Conservation (phyloP, 208 protist species). For the Leishmania braziliensis region DNA sequence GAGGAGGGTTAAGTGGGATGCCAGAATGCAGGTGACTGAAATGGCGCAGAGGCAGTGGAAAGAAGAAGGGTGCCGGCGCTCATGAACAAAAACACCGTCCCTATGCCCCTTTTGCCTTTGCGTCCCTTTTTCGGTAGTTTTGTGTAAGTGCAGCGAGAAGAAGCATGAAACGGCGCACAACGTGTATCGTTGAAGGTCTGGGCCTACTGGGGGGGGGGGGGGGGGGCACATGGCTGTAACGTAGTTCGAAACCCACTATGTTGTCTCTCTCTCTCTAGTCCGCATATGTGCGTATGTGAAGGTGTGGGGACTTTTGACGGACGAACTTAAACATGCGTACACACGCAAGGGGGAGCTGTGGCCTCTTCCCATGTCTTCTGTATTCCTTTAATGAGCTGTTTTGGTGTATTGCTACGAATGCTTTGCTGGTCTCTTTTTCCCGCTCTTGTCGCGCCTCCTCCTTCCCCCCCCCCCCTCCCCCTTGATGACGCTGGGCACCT, state of each 20-base stretch:
- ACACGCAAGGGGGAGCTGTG: background rate
- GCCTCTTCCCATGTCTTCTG: background rate
- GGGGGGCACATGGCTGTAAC: background rate
- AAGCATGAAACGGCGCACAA: background rate
- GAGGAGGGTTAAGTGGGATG: background rate
- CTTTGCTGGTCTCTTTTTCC: background rate
- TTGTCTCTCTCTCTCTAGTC: background rate
- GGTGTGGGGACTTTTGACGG: background rate
- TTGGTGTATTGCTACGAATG: background rate
- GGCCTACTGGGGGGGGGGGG: background rate
- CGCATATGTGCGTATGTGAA: background rate
- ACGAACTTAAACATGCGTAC: background rate
- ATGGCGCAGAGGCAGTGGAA: background rate
- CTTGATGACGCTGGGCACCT: background rate
- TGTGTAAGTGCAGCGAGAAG: background rate
- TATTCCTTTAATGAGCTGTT: background rate
- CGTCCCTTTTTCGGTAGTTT: background rate
- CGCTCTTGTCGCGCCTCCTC: background rate
- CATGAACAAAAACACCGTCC: background rate
- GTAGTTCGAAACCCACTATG: background rate
- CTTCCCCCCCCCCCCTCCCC: background rate
- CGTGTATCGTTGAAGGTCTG: background rate
- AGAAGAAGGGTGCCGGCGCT: background rate
- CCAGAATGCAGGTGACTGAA: background rate
- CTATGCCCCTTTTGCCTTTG: background rate